These are phyloP conservation scores for Raddia guianensis DNA, from an alignment of 176 grass and related monocot genomes.

Conservation along the genomic window DNA sequence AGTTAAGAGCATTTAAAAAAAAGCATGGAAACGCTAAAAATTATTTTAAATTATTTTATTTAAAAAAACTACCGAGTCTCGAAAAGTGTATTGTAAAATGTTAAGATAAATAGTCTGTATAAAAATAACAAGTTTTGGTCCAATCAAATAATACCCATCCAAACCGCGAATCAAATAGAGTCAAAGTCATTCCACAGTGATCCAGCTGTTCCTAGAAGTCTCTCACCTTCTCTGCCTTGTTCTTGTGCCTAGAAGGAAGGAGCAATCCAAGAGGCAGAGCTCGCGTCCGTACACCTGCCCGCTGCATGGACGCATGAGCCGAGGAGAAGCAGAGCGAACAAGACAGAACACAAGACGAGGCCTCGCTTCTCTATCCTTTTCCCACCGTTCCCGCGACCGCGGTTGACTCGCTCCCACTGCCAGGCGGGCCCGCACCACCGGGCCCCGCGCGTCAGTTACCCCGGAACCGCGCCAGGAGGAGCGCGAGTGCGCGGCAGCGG, in stretches of 20 bases:
- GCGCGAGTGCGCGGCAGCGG: neutral
- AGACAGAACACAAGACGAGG: neutral
- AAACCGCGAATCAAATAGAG: no score
- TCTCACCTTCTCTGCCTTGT: neutral
- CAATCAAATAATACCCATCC: no score
- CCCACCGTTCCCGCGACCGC: constrained; percentile 19
- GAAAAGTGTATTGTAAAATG: no score
- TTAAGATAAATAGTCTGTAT: no score
- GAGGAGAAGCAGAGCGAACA: neutral
- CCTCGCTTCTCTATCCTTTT: neutral
- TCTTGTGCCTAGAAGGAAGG: neutral
- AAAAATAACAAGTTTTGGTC: no score
- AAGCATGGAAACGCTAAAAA: no score
- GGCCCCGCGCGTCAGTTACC: constrained; percentile 30
- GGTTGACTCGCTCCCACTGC: constrained; percentile 38
- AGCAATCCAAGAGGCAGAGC: neutral
- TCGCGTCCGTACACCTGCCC: neutral
- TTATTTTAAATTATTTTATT: no score
- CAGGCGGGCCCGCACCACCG: neutral
- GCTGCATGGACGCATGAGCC: constrained; percentile 31
- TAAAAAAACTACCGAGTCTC: no score
- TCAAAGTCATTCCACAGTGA: no score
- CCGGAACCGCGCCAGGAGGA: neutral
- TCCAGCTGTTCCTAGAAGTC: constrained; percentile 23
- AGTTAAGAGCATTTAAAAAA: no score